Evolutionary conservation across 306 rosid species (phyloP).

Genomic region (Delonix regia): DNA sequence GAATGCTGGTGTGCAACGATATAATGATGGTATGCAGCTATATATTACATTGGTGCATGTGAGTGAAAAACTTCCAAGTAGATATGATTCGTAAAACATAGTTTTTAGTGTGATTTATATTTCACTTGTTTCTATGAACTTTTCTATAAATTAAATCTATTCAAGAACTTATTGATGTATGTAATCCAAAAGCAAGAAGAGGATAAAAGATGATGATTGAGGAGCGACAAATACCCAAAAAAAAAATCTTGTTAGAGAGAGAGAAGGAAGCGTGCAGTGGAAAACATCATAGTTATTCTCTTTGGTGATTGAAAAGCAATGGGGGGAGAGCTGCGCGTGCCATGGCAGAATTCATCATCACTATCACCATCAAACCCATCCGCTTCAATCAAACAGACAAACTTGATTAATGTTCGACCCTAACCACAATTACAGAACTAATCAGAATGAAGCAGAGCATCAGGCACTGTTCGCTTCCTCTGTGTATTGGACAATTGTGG

Average conservation of each 20-base stretch:
- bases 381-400: not conserved
- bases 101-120: too few relatives aligned
- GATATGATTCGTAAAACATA: not conserved
- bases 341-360: not conserved
- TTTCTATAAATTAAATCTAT: too few relatives aligned
- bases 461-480: too few relatives aligned
- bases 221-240: not conserved
- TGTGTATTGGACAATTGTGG: too few relatives aligned
- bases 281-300: not conserved
- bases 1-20: not conserved
- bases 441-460: too few relatives aligned
- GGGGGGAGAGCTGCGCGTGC: not conserved
- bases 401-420: too few relatives aligned
- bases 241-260: not conserved
- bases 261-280: not conserved
- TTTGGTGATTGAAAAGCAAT: not conserved
- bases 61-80: not conserved
- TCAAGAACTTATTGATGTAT: not conserved
- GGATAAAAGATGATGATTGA: not conserved
- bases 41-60: not conserved
- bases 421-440: too few relatives aligned
- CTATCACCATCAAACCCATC: not conserved
- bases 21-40: not conserved
- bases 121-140: too few relatives aligned
- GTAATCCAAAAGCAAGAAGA: not conserved